Evolutionary conservation across 2,329 filamentous ascomycete genomes (phyloP).

Genomic region (Pseudogymnoascus sp.): DNA sequence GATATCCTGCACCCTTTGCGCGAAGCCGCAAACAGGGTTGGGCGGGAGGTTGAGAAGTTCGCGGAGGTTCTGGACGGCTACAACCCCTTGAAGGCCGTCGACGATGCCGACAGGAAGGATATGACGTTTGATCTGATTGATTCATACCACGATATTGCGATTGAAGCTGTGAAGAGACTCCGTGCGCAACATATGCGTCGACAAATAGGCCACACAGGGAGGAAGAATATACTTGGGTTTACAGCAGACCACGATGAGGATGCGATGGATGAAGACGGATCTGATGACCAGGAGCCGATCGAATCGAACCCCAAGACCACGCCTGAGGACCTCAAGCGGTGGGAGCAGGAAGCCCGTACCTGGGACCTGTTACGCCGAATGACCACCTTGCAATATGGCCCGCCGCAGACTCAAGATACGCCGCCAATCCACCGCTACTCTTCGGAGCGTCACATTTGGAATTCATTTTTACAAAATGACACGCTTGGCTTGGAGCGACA

Average conservation of each 20-base stretch:
- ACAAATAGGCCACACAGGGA: conserved; percentile 21
- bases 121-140: conserved; percentile 61
- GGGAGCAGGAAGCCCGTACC: conserved; percentile 78
- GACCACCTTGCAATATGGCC: conserved; percentile 57
- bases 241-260: conserved; percentile 17
- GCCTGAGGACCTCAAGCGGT: conserved; percentile 47
- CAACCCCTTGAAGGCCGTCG: conserved; percentile 42
- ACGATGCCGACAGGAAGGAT: conserved; percentile 46
- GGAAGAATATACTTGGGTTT: conserved; percentile 31
- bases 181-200: conserved; percentile 32
- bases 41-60: conserved; percentile 79
- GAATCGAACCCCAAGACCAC: conserved; percentile 27
- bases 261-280: conserved; percentile 9
- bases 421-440: conserved; percentile 45
- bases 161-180: conserved; percentile 36
- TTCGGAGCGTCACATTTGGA: conserved; percentile 54
- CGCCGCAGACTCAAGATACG: conserved; percentile 25
- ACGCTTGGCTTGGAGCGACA: conserved; percentile 68
- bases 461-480: conserved; percentile 67
- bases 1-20: conserved; percentile 50
- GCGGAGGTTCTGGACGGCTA: conserved; percentile 75
- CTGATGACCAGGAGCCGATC: neutral
- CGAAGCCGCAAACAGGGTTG: conserved; percentile 58
- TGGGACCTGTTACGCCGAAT: conserved; percentile 69
- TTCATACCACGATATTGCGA: conserved; percentile 52